Conservation (phyloP, 169 alveolate species). For the Cryptosporidium viatorum region DNA sequence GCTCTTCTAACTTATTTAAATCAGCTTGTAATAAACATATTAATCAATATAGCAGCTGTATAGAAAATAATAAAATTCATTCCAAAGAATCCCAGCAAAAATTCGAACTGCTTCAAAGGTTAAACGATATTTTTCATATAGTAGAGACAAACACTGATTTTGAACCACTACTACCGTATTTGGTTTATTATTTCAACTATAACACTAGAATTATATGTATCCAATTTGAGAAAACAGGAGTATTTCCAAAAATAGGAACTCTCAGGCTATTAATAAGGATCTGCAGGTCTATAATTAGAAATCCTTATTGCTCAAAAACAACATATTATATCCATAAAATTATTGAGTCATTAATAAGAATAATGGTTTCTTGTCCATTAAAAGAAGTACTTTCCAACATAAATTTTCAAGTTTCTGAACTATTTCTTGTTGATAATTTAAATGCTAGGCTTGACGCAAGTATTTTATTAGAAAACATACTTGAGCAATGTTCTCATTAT, state of each 20-base stretch:
- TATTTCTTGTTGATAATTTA: slow-evolving; percentile 25
- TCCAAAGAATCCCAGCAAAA: slow-evolving; percentile 2
- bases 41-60: neutral
- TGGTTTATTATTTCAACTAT: slow-evolving; percentile 26
- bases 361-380: slow-evolving; percentile 35
- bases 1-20: neutral
- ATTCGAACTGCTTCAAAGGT: neutral
- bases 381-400: neutral
- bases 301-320: slow-evolving; percentile 37
- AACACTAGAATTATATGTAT: slow-evolving; percentile 16
- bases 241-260: slow-evolving; percentile 41
- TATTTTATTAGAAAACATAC: slow-evolving; percentile 22
- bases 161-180: slow-evolving; percentile 43
- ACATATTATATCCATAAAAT: slow-evolving; percentile 41
- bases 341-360: slow-evolving; percentile 46
- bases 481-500: neutral
- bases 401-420: neutral
- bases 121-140: slow-evolving; percentile 6
- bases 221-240: slow-evolving; percentile 25
- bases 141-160: slow-evolving; percentile 28
- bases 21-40: neutral
- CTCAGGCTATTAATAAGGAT: slow-evolving; percentile 24
- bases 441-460: slow-evolving; percentile 59
- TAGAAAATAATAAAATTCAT: neutral
- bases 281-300: slow-evolving; percentile 17